Conservation (phyloP, 1,139 yeast species). For the Sugiyamaella castrensis region DNA sequence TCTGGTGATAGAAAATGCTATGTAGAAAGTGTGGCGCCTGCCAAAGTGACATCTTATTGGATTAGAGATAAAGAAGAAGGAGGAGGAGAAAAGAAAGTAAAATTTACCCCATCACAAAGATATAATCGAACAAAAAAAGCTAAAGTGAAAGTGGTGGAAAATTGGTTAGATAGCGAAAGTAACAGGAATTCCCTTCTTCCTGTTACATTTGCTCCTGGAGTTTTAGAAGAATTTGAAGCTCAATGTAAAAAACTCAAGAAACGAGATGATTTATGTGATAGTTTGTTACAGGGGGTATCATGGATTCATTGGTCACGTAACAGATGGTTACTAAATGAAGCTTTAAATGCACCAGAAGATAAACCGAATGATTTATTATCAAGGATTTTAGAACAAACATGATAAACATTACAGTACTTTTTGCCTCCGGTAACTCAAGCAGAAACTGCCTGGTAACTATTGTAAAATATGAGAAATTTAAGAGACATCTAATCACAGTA, state of each 20-base stretch:
- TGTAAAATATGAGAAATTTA: too few relatives aligned
- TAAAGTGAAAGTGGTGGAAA: conserved; percentile 23
- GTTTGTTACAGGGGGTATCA: conserved; percentile 55
- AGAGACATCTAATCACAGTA: too few relatives aligned
- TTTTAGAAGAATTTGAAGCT: conserved; percentile 6
- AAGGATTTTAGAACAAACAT: background rate
- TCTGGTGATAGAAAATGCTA: background rate
- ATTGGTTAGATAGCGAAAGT: conserved; percentile 22
- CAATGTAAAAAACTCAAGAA: conserved; percentile 35
- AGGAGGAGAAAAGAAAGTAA: conserved; percentile 6
- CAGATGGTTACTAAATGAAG: background rate
- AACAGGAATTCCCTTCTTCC: conserved; percentile 1
- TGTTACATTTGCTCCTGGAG: conserved; percentile 12
- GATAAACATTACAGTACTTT: conserved; percentile 1
- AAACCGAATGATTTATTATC: too few relatives aligned
- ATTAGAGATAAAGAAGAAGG: conserved; percentile 12
- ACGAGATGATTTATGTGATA: conserved; percentile 61
- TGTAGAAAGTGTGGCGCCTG: conserved; percentile 31
- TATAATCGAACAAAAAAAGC: conserved; percentile 21
- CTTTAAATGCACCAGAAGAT: background rate
- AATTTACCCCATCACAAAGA: conserved; percentile 11
- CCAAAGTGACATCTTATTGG: conserved; percentile 33
- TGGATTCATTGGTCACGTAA: conserved; percentile 50
- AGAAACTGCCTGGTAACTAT: too few relatives aligned
- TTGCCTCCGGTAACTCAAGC: conserved; percentile 2